Evolutionary conservation across 2,329 filamentous ascomycete genomes (phyloP).

Genomic region (Zasmidium cellare): DNA sequence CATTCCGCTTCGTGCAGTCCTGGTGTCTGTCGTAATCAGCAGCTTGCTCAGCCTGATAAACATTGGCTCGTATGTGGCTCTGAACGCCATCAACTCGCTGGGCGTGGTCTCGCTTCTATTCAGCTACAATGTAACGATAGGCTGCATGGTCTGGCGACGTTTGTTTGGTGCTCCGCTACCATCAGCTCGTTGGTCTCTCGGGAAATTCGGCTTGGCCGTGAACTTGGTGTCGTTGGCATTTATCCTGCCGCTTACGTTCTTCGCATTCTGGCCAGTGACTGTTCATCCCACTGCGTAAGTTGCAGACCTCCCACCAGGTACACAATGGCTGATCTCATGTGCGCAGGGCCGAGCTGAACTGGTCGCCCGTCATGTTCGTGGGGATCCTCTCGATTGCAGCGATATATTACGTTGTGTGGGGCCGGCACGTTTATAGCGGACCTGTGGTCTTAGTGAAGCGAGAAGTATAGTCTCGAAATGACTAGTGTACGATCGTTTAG

Average conservation of each 20-base stretch:
- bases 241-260: neutral
- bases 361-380: constrained; percentile 19
- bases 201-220: constrained; percentile 36
- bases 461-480: neutral
- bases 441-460: constrained; percentile 17
- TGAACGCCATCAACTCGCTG: constrained; percentile 49
- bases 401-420: constrained; percentile 16
- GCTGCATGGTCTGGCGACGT: constrained; percentile 38
- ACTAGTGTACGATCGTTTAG: too few species aligned
- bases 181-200: constrained; percentile 40
- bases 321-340: neutral
- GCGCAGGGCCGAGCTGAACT: constrained; percentile 9
- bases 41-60: constrained; percentile 42
- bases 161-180: constrained; percentile 36
- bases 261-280: neutral
- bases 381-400: constrained; percentile 14
- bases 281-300: neutral
- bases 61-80: constrained; percentile 43
- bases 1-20: constrained; percentile 32
- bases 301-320: neutral
- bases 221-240: constrained; percentile 5
- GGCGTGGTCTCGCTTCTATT: constrained; percentile 39
- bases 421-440: constrained; percentile 15
- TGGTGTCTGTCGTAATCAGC: constrained; percentile 57
- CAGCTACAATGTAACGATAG: constrained; percentile 40